Evolutionary conservation across 1,139 yeast species (phyloP).

Genomic region (Geotrichum macrosporum): DNA sequence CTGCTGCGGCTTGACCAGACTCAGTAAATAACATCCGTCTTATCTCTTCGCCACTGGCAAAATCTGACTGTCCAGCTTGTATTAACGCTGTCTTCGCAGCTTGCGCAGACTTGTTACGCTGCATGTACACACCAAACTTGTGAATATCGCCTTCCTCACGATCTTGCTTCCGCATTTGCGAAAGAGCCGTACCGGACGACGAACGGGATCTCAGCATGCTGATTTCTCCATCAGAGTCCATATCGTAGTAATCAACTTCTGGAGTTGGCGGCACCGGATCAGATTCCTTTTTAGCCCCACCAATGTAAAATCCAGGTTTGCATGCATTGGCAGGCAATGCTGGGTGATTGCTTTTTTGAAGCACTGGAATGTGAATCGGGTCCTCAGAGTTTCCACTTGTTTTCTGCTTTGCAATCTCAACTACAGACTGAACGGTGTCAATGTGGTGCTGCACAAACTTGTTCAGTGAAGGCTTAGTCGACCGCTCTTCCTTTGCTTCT

Average conservation of each 20-base stretch:
- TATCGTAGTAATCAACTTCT: constrained; percentile 8
- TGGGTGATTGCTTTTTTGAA: not conserved
- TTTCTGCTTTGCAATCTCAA: not conserved
- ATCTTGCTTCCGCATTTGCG: constrained; percentile 51
- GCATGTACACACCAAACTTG: constrained; percentile 56
- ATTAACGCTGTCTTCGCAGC: too few relatives aligned
- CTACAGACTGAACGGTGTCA: not conserved
- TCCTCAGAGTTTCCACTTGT: not conserved
- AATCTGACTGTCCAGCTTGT: too few relatives aligned
- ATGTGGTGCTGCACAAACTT: not conserved
- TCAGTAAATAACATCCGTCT: too few relatives aligned
- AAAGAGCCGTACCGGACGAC: not conserved
- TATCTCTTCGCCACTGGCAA: too few relatives aligned
- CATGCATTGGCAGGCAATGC: not conserved
- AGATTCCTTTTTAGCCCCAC: too few relatives aligned
- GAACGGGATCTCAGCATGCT: constrained; percentile 22
- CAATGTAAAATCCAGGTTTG: too few relatives aligned
- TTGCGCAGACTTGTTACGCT: constrained; percentile 7
- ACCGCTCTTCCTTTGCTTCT: not conserved
- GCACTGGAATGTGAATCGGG: not conserved
- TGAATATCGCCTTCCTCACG: constrained; percentile 91
- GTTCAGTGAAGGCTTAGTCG: too few relatives aligned
- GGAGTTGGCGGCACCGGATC: constrained; percentile 8
- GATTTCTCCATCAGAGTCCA: constrained; percentile 8
- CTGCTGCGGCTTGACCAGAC: too few relatives aligned